phyloP scores from a whole-genome alignment of 805 yeast species.

The Spathaspora hagerdaliae region DNA sequence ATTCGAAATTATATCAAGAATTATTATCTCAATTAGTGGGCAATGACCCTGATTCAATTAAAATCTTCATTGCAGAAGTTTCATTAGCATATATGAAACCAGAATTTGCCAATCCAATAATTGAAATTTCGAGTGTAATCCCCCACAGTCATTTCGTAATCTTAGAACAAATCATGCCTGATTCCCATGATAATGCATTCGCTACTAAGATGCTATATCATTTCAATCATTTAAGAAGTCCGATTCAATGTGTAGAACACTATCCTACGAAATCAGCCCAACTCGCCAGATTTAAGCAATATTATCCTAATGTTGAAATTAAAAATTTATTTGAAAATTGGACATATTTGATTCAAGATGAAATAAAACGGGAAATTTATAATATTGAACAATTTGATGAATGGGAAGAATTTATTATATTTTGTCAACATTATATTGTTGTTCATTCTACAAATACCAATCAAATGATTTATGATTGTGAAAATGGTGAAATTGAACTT shows the following conservation, averaged over 20 bases:
- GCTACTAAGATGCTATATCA: conserved; percentile 73
- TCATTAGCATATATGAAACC: conserved; percentile 78
- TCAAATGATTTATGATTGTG: conserved; percentile 10
- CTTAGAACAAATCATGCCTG: conserved; percentile 69
- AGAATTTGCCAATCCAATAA: conserved; percentile 58
- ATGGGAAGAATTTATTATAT: conserved; percentile 74
- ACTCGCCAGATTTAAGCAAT: conserved; percentile 43
- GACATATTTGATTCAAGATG: conserved; percentile 38
- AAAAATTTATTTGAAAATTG: conserved; percentile 58
- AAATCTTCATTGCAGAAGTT: conserved; percentile 75
- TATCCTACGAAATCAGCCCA: conserved; percentile 56
- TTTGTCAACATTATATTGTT: conserved; percentile 70
- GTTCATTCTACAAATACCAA: conserved; percentile 55
- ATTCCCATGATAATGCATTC: conserved; percentile 60
- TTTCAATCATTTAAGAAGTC: conserved; percentile 61
- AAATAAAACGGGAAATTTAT: conserved; percentile 38
- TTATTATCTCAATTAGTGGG: conserved; percentile 21
- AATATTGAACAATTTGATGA: conserved; percentile 72
- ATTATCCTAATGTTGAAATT: conserved; percentile 48
- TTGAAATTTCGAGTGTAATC: conserved; percentile 43
- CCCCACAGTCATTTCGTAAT: conserved; percentile 54
- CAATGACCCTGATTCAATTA: conserved; percentile 27
- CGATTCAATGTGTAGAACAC: conserved; percentile 57
- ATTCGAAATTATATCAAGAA: conserved; percentile 32
- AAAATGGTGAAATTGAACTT: conserved; percentile 2